phyloP scores from a whole-genome alignment of 2,329 filamentous ascomycete genomes.

The Penicillium paneum region DNA sequence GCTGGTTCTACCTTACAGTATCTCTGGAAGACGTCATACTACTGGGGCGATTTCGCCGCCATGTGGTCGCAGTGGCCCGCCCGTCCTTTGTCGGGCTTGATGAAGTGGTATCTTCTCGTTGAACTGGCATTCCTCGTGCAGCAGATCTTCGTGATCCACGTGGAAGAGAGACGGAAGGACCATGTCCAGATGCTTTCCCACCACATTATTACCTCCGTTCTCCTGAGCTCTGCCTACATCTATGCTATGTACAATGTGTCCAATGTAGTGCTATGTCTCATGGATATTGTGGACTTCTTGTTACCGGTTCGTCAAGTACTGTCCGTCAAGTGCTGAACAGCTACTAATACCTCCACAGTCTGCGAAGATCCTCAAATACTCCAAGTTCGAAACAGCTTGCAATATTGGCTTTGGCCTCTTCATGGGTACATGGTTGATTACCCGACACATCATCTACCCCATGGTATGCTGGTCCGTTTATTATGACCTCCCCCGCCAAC shows the following conservation, averaged over 20 bases:
- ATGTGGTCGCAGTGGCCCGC: constrained; percentile 85
- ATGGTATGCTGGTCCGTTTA: constrained; percentile 81
- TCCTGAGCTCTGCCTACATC: constrained; percentile 78
- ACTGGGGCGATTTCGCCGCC: constrained; percentile 71
- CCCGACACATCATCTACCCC: constrained; percentile 77
- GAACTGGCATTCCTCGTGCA: constrained; percentile 94
- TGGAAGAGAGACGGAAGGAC: constrained; percentile 91
- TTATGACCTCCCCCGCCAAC: constrained; percentile 58
- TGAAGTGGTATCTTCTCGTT: constrained; percentile 86
- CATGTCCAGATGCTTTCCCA: constrained; percentile 95
- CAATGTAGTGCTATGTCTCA: constrained; percentile 82
- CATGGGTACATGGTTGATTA: constrained; percentile 77
- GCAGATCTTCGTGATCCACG: constrained; percentile 89
- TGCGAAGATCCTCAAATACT: constrained; percentile 92
- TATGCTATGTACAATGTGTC: constrained; percentile 86
- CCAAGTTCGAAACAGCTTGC: constrained; percentile 71
- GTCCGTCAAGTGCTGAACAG: neutral
- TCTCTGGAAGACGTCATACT: constrained; percentile 71
- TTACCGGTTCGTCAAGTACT: constrained; percentile 63
- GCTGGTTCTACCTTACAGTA: constrained; percentile 54
- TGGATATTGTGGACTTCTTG: constrained; percentile 90
- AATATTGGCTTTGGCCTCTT: constrained; percentile 83
- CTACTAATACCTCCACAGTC: constrained; percentile 49
- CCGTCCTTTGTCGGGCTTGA: constrained; percentile 67
- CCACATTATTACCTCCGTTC: constrained; percentile 80